Conservation (phyloP, 2,329 filamentous ascomycete genomes). For the Stachybotrys chartarum region DNA sequence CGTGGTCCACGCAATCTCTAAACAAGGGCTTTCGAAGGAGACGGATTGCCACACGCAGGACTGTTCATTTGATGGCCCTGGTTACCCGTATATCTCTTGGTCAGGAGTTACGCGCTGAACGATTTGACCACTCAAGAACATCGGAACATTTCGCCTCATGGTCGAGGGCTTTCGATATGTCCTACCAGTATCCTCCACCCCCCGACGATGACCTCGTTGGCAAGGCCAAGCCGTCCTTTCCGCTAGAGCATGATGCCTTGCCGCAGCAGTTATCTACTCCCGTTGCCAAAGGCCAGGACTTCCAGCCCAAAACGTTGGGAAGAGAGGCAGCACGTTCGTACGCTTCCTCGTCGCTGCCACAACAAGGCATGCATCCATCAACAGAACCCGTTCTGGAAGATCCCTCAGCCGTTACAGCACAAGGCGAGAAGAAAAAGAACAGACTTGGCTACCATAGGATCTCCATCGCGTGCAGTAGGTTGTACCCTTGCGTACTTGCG, state of each 20-base stretch:
- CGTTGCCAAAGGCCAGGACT: neutral
- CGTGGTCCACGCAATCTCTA: too few species aligned
- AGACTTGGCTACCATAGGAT: slow-evolving; percentile 94
- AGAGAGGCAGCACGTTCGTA: neutral
- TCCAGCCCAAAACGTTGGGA: neutral
- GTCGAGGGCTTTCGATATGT: neutral
- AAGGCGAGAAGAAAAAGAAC: slow-evolving; percentile 59
- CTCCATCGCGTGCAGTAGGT: slow-evolving; percentile 91
- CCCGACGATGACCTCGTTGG: neutral
- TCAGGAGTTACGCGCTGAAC: neutral
- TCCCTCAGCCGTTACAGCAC: slow-evolving; percentile 4
- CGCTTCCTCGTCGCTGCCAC: neutral
- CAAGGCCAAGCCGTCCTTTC: neutral
- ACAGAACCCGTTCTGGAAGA: neutral
- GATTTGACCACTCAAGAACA: neutral
- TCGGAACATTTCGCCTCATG: neutral
- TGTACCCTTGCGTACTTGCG: neutral
- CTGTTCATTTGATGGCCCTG: neutral
- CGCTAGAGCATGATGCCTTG: neutral
- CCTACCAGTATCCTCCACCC: neutral
- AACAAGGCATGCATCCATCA: neutral
- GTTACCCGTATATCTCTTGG: neutral
- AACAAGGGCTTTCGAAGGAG: too few species aligned
- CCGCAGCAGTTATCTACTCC: neutral
- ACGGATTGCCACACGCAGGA: too few species aligned